phyloP scores from a whole-genome alignment of 208 protist species.

The Lotmaria passim region DNA sequence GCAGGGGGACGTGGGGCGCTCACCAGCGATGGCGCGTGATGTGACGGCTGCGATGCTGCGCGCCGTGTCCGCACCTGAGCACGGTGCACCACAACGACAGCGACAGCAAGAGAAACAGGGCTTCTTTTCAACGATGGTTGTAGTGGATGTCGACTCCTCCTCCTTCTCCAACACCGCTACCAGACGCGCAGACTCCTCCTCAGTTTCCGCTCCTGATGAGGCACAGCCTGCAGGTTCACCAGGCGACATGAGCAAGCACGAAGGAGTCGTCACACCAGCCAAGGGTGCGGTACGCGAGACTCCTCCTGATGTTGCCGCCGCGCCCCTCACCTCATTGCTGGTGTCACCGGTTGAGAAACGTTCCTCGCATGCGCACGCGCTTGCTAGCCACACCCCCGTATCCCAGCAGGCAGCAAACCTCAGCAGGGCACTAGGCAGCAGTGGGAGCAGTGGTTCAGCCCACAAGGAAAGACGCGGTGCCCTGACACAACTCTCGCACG shows the following conservation, averaged over 20 bases:
- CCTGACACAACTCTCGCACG: conserved; percentile 8
- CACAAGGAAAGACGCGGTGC: too few relatives aligned
- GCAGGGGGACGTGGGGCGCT: background rate
- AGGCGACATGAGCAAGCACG: too few relatives aligned
- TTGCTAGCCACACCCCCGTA: background rate
- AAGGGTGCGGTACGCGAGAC: too few relatives aligned
- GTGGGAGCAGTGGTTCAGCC: too few relatives aligned
- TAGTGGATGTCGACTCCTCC: conserved; percentile 8
- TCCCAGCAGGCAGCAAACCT: background rate
- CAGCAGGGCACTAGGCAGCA: too few relatives aligned
- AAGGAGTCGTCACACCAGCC: background rate
- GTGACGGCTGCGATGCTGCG: background rate
- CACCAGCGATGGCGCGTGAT: conserved; percentile 10
- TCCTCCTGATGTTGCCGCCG: too few relatives aligned
- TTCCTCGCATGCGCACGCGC: background rate
- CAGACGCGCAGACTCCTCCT: background rate
- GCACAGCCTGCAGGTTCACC: background rate
- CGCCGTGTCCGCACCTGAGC: background rate
- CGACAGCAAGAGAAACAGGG: background rate
- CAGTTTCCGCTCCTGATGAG: background rate
- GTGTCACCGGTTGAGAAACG: background rate
- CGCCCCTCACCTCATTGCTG: background rate
- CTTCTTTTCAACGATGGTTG: background rate
- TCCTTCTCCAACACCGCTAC: background rate
- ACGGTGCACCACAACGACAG: background rate